Conservation (phyloP, 148 eudicot species). For the Chenopodium album region DNA sequence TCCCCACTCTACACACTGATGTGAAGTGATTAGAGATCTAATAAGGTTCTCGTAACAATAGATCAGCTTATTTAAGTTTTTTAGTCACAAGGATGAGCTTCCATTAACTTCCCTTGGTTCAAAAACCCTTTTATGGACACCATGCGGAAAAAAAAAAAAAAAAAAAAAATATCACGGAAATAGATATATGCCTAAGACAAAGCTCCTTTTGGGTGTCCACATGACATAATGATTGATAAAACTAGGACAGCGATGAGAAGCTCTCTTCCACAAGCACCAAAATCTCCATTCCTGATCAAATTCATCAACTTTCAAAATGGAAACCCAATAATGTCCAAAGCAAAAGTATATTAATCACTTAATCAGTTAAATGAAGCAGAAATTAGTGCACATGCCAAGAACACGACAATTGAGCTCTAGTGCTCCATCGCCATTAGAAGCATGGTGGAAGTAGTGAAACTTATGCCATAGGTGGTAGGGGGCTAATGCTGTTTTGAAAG, state of each 20-base stretch:
- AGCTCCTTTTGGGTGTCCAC: not conserved
- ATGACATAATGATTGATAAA: not conserved
- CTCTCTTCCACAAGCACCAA: not conserved
- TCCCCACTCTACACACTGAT: too few species aligned
- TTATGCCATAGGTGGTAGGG: not conserved
- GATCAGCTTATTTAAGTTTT: too few species aligned
- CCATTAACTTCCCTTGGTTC: too few species aligned
- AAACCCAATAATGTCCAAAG: not conserved
- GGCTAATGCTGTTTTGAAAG: not conserved
- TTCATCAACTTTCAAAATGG: not conserved
- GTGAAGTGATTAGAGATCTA: too few species aligned
- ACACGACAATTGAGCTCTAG: not conserved
- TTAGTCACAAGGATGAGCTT: too few species aligned
- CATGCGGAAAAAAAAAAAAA: too few species aligned
- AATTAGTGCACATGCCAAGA: not conserved
- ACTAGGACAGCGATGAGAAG: not conserved
- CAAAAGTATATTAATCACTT: too few species aligned
- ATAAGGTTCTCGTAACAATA: too few species aligned
- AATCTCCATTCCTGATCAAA: not conserved
- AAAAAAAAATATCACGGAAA: too few species aligned
- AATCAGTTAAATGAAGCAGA: not conserved
- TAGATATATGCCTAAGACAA: not conserved
- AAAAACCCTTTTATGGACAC: too few species aligned
- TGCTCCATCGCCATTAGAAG: not conserved
- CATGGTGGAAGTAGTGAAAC: not conserved